A percentile compares a stretch with the other conserved stretches of the same genome.
Evolutionary conservation across 768 basidiomycete genomes (phyloP).

Genomic region (Boletus eberwhitei): DNA sequence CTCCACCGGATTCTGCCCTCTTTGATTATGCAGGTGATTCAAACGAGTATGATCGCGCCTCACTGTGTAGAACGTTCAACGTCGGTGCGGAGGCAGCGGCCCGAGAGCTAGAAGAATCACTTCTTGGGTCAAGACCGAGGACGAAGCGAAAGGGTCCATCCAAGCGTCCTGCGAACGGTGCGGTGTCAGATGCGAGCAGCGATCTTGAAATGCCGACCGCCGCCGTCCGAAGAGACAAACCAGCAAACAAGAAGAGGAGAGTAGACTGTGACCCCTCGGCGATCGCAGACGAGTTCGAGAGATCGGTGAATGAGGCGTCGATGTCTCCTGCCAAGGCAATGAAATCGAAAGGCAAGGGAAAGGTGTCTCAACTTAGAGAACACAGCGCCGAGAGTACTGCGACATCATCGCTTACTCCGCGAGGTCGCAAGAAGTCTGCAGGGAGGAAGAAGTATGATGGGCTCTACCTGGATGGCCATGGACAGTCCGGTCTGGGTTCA

Average conservation of each 20-base stretch:
- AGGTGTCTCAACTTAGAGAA: conserved; percentile 46
- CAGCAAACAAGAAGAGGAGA: conserved; percentile 60
- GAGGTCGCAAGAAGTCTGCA: conserved; percentile 53
- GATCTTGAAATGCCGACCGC: conserved; percentile 46
- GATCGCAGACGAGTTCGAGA: conserved; percentile 49
- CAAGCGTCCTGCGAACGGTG: conserved; percentile 49
- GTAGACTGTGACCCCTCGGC: conserved; percentile 42
- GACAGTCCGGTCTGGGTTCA: conserved; percentile 48
- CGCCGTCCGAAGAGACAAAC: conserved; percentile 38
- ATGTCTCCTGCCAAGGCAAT: conserved; percentile 35
- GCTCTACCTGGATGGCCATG: conserved; percentile 49
- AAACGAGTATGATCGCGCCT: conserved; percentile 22
- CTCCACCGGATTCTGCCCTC: conserved; percentile 29
- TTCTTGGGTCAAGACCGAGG: conserved; percentile 39
- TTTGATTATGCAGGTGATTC: conserved; percentile 30
- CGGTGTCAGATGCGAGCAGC: conserved; percentile 57
- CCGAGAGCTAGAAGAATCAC: conserved; percentile 52
- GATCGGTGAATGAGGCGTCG: conserved; percentile 37
- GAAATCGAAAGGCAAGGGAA: conserved; percentile 52
- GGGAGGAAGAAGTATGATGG: conserved; percentile 56
- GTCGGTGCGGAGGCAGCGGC: conserved; percentile 53
- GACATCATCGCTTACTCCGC: conserved; percentile 41
- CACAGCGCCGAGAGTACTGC: conserved; percentile 54
- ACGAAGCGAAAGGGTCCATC: conserved; percentile 43
- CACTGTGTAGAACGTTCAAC: conserved; percentile 21